These are phyloP conservation scores for Casuarina equisetifolia DNA, from an alignment of 306 rosid genomes.

Conservation along the genomic window DNA sequence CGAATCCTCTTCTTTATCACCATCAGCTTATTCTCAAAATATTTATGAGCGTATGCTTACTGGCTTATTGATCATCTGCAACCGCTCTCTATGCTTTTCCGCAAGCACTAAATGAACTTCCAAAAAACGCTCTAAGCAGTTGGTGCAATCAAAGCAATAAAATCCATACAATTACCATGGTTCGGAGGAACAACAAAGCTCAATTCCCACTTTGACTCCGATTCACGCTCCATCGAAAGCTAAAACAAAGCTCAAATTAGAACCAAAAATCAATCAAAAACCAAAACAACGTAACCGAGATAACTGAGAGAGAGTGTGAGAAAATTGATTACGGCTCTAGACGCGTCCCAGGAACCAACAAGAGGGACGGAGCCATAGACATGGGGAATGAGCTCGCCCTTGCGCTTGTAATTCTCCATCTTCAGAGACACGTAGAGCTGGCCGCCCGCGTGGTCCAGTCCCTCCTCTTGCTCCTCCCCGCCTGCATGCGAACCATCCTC, in stretches of 20 bases:
- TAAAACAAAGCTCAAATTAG: constrained; percentile 9
- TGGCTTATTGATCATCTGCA: not conserved
- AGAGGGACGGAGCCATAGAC: constrained; percentile 90
- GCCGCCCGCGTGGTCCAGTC: constrained; percentile 67
- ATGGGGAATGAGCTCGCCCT: constrained; percentile 83
- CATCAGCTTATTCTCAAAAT: not conserved
- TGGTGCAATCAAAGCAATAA: not conserved
- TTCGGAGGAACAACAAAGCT: constrained; percentile 98
- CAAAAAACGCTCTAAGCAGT: not conserved
- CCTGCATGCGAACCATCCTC: constrained; percentile 49
- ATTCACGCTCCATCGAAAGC: constrained; percentile 92
- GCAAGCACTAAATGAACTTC: not conserved
- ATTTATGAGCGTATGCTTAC: not conserved
- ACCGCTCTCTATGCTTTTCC: not conserved
- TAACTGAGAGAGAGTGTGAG: not conserved
- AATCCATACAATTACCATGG: constrained; percentile 57
- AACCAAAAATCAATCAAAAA: not conserved
- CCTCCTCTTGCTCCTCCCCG: constrained; percentile 47
- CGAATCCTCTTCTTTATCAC: not conserved
- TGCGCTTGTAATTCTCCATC: constrained; percentile 86
- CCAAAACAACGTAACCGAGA: not conserved
- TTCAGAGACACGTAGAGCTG: constrained; percentile 88
- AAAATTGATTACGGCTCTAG: constrained; percentile 66
- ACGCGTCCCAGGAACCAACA: constrained; percentile 88
- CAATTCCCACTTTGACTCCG: constrained; percentile 96